Percentiles rank a stretch among this genome's conserved stretches.
phyloP scores from a whole-genome alignment of 2,329 filamentous ascomycete genomes.

The Hypoxylon sp. region DNA sequence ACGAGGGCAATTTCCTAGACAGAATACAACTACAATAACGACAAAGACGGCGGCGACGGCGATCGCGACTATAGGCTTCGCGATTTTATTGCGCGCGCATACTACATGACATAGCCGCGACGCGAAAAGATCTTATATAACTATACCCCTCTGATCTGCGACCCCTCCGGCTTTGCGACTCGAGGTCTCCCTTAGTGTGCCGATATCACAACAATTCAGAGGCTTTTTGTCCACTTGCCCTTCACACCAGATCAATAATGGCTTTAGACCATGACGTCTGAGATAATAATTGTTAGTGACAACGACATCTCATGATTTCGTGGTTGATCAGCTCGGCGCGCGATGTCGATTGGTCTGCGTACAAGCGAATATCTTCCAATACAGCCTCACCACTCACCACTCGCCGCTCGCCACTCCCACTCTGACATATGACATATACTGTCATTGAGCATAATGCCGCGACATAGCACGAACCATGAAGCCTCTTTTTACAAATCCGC shows the following conservation, averaged over 20 bases:
- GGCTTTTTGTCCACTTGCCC: not conserved
- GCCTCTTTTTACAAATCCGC: not conserved
- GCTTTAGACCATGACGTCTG: not conserved
- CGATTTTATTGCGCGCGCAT: slow-evolving; percentile 22
- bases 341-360: slow-evolving; percentile 28
- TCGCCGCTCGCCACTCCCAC: not conserved
- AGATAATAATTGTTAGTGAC: slow-evolving; percentile 12
- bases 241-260: not conserved
- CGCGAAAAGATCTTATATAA: not conserved
- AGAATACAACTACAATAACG: slow-evolving; percentile 1
- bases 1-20: slow-evolving; percentile 20
- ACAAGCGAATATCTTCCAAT: slow-evolving; percentile 10
- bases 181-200: slow-evolving; percentile 23
- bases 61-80: slow-evolving; percentile 6
- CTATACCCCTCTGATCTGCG: slow-evolving; percentile 14
- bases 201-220: slow-evolving; percentile 7
- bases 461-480: not conserved
- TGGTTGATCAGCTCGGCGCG: slow-evolving; percentile 17
- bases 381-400: slow-evolving; percentile 2
- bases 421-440: not conserved
- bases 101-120: not conserved
- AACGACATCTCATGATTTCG: slow-evolving; percentile 6
- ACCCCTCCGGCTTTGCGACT: slow-evolving; percentile 1
- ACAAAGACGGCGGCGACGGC: slow-evolving; percentile 5
- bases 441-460: not conserved